Base-by-base conservation (phyloP, 768 basidiomycete genomes). In the Lyophyllum semitale region DNA sequence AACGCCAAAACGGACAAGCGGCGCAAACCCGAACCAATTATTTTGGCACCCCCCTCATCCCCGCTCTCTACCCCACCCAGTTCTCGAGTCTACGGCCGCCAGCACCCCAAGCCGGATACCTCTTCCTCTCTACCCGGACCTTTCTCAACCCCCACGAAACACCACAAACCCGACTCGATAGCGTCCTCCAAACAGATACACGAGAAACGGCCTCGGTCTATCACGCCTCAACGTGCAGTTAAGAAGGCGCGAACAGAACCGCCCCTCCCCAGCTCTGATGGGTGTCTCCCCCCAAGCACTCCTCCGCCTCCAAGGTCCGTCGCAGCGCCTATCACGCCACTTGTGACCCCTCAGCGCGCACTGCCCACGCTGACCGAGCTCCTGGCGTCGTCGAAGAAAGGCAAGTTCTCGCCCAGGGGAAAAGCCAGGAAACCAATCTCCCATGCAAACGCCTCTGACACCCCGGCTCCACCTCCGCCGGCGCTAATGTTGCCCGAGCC, bases 21-120 rank as follows among this genome's bases (percentile, higher is more conserved):
- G 23, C 65, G 64, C n/a, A 82, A 82, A 63, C 79, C 80, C 2
- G 67, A 73, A 30, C 71, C 76, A 2, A 81, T 83, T 30, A 61
- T 63, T 9, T 59, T 63, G 4, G 61, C 70, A 9, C 63, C 70
- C 2, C 60, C 68, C 41, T 61, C 66, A n/a, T 69, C 72, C 3
- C 65, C 64, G 9, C 65, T 64, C 54, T 63, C 55, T 8, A 60
- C 57, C 2, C 63, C 72, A 4, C 43, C 69, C 61, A 63, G 66
- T 58, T 48, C 38, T 37, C 64, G 67, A 37, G 49, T 57, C 33
- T 62, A 66, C 46, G 58, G 59, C 29, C 59, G 48, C 38, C 54
- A 58, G 25, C 51, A 51, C 25, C 53, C 54, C 25, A 46, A 51
- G 25, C 37, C 26, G 7, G 45, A 44, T 15, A 25, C 48, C 33